Evolutionary conservation across 192 early-diverging fungal species (phyloP).

Genomic region (Coemansia aciculifera): DNA sequence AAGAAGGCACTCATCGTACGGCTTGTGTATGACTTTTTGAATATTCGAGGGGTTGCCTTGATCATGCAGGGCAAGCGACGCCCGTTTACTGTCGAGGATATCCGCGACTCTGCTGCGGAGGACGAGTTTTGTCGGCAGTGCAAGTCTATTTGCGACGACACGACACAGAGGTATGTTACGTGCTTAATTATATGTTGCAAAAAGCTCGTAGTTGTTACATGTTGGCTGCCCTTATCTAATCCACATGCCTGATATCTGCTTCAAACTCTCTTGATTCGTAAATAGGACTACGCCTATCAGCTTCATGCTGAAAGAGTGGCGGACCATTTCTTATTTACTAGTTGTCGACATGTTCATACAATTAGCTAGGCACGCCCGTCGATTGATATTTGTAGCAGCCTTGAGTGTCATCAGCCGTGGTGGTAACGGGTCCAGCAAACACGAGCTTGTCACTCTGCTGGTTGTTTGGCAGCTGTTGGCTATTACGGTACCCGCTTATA

Average conservation of each 20-base stretch:
- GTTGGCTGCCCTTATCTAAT: background rate
- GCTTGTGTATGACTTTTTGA: background rate
- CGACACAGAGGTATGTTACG: too few species aligned
- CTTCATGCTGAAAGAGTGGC: conserved; percentile 2
- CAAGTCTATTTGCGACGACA: too few species aligned
- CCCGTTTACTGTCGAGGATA: background rate
- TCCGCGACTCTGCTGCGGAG: background rate
- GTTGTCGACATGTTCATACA: background rate
- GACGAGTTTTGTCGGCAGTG: too few species aligned
- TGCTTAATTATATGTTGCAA: too few species aligned
- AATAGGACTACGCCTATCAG: conserved; percentile 3
- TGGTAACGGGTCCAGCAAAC: background rate
- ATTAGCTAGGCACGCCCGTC: conserved; percentile 1
- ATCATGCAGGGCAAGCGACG: background rate
- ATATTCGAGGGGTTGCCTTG: background rate
- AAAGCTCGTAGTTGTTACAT: background rate
- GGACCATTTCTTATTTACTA: background rate
- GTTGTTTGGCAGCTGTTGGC: conserved; percentile 16
- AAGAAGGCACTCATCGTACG: background rate
- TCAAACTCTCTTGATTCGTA: background rate
- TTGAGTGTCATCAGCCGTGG: background rate
- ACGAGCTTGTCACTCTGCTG: background rate
- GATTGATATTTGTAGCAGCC: conserved; percentile 11
- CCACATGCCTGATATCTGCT: background rate
- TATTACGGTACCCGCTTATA: background rate